Percentiles rank a stretch among this genome's conserved stretches.
These are phyloP conservation scores for Domatiomyces catenatus DNA, from an alignment of 2,329 filamentous ascomycete species.

Conservation along the genomic window DNA sequence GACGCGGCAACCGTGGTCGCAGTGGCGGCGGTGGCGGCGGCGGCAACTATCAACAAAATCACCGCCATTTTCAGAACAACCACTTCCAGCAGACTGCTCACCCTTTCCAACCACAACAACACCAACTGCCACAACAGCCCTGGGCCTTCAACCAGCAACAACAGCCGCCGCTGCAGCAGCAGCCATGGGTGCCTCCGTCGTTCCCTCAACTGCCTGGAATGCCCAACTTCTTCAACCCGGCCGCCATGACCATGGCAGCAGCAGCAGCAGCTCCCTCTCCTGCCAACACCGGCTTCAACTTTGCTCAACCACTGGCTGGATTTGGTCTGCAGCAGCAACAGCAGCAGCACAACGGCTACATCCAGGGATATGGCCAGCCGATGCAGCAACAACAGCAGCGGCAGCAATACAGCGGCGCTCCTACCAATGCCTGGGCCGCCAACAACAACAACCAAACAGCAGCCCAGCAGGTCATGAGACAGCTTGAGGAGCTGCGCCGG, in stretches of 20 bases:
- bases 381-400: no score
- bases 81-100: conserved; percentile 15
- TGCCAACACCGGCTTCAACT: neutral
- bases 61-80: neutral
- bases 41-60: neutral
- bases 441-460: neutral
- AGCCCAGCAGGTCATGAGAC: neutral
- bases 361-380: neutral
- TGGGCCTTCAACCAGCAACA: neutral
- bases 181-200: neutral
- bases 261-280: neutral
- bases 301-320: neutral
- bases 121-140: neutral
- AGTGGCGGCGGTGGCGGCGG: conserved; percentile 1
- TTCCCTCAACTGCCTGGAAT: neutral
- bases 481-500: neutral
- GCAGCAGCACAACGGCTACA: neutral
- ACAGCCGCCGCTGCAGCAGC: neutral
- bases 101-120: conserved; percentile 12
- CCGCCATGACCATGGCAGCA: neutral
- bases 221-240: neutral
- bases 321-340: neutral
- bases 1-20: conserved; percentile 1
- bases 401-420: no score
- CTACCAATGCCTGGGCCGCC: neutral